Base-by-base conservation (phyloP, 495 filamentous ascomycete genomes). In the Aspergillus funiculosus region DNA sequence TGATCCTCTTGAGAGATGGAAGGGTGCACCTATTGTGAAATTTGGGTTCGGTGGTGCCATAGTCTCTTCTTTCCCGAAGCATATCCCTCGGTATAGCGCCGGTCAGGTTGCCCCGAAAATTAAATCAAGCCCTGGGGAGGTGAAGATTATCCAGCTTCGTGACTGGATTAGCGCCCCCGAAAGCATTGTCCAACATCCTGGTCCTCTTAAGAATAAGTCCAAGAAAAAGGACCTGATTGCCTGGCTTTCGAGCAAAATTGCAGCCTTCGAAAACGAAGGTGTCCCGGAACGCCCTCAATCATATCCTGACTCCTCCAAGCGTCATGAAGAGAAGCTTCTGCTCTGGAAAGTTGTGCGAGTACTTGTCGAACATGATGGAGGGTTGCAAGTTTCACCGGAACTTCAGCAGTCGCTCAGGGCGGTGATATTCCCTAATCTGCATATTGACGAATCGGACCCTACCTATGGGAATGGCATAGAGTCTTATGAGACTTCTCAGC, bases 181-280 rank as follows among this genome's bases (percentile, higher is more conserved):
- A 34, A 74, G 76, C 6, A 69, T 92, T 40, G 76, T 79, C 10
- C 85, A 79, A 50, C 95, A 97, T 58, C 94, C 94, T 1, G 94
- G 94, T 0, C 91, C 94, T 13, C 68, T 96, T 7, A 89, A 81
- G 68, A 72, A 79, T 24, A 96, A 97, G 58, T 79, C 80, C 1
- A 96, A 91, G 74, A 99, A 97, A 71, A 97, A 97, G 66, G 94
- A 99, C 43, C 76, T 86, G 3, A 43, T 90, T 27, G 63, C 82
- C 4, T 99, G 94, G 92, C 70, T 99, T 24, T 80, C 68, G 2
- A 72, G 74, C 51, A 84, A 81, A 29, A 87, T 95, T 51, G 79
- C 80, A 9, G 72, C 64, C 4, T 66, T 96, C 19, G 87, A 90
- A 61, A 75, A 73, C 17, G 74, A 73, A 18, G 63, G 73, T n/a